Conservation (phyloP, 139 green algal genomes). For the Asterochloris erici region DNA sequence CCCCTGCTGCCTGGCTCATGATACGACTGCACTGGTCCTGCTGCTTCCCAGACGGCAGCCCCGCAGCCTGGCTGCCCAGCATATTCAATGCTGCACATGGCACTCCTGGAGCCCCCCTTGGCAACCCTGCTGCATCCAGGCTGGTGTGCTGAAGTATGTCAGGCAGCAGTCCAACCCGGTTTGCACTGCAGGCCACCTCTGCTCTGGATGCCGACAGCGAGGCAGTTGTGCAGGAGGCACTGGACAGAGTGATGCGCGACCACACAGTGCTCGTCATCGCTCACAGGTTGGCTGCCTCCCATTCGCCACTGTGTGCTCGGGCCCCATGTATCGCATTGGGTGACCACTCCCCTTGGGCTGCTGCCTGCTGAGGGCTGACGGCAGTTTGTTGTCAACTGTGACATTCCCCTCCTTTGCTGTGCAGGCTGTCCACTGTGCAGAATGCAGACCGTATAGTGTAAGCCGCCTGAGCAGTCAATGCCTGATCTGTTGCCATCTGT, state of each 20-base stretch:
- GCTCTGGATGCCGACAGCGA: conserved; percentile 76
- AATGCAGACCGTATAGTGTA: conserved; percentile 72
- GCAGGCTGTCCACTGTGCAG: conserved; percentile 61
- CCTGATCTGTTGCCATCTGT: not conserved
- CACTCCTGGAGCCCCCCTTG: not conserved
- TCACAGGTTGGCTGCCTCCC: conserved; percentile 58
- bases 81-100: not conserved
- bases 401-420: conserved; percentile 76
- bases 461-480: not conserved
- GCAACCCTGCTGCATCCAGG: not conserved
- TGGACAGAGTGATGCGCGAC: conserved; percentile 80
- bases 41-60: not conserved
- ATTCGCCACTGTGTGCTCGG: conserved; percentile 73
- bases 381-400: not conserved
- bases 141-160: too few species aligned
- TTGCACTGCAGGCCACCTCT: conserved; percentile 62
- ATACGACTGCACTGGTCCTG: not conserved
- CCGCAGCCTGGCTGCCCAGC: too few species aligned
- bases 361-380: not conserved
- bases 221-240: conserved; percentile 82
- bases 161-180: not conserved
- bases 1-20: not conserved
- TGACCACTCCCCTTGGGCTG: not conserved
- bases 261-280: conserved; percentile 90
- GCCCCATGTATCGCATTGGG: conserved; percentile 52